phyloP scores from a whole-genome alignment of 148 eudicot genomes.

The Camellia granthamiana region DNA sequence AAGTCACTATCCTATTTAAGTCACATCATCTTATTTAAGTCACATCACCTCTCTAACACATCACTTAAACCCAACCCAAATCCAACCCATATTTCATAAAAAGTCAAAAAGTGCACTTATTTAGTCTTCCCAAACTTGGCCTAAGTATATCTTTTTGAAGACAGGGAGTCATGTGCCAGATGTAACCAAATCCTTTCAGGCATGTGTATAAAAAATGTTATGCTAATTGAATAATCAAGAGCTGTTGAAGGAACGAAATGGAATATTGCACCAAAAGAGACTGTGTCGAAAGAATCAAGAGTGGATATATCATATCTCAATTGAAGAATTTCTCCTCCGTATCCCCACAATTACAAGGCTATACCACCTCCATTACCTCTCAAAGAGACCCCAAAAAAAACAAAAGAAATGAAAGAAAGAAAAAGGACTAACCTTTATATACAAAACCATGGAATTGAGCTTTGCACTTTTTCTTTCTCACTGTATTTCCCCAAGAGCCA shows the following conservation, averaged over 20 bases:
- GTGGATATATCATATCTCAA: not conserved
- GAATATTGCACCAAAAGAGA: not conserved
- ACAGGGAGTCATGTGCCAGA: too few relatives aligned
- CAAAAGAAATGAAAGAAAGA: not conserved
- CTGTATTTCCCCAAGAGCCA: not conserved
- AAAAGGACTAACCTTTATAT: constrained; percentile 2
- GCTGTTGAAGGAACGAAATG: not conserved
- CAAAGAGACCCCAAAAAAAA: not conserved
- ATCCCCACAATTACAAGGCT: constrained; percentile 16
- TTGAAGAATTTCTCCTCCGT: constrained; percentile 9
- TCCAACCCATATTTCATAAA: too few relatives aligned
- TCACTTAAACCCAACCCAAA: too few relatives aligned
- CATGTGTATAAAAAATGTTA: not conserved
- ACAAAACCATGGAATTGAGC: constrained; percentile 13
- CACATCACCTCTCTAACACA: too few relatives aligned
- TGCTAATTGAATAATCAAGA: not conserved
- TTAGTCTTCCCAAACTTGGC: too few relatives aligned
- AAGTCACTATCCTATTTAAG: too few relatives aligned
- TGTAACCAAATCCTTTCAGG: too few relatives aligned
- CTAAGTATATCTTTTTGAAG: too few relatives aligned
- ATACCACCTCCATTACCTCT: constrained; percentile 15
- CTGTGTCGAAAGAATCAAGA: constrained; percentile 6
- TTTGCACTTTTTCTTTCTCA: not conserved
- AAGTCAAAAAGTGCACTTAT: too few relatives aligned
- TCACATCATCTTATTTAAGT: too few relatives aligned